Conservation (phyloP, 805 yeast genomes). For the Yamadazyma endophytica region DNA sequence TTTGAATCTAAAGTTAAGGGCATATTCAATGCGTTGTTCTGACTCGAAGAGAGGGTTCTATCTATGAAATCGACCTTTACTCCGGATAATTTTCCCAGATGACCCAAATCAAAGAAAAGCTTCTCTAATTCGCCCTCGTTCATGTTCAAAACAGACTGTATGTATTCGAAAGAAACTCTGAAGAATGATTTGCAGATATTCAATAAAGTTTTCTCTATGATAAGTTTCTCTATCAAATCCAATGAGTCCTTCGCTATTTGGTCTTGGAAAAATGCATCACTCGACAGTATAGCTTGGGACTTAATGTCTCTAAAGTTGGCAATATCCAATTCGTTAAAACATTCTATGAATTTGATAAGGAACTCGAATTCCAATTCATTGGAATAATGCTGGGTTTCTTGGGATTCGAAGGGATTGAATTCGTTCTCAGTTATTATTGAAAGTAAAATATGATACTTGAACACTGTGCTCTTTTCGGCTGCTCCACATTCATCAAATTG, state of each 20-base stretch:
- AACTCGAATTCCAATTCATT: constrained; percentile 24
- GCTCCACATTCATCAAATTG: constrained; percentile 44
- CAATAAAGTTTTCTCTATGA: constrained; percentile 27
- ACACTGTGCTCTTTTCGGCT: constrained; percentile 46
- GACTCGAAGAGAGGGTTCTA: constrained; percentile 7
- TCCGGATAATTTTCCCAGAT: constrained; percentile 23
- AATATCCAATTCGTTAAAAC: constrained; percentile 28
- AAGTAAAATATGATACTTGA: constrained; percentile 59
- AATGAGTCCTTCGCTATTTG: constrained; percentile 25
- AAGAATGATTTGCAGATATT: constrained; percentile 28
- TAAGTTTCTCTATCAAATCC: constrained; percentile 21
- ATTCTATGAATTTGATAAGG: constrained; percentile 23
- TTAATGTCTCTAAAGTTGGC: constrained; percentile 12
- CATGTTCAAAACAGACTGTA: constrained; percentile 17
- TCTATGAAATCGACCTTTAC: constrained; percentile 27
- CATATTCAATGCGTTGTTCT: constrained; percentile 7
- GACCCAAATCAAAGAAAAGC: constrained; percentile 23
- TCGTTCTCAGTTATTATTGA: constrained; percentile 61
- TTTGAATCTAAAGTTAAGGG: constrained; percentile 17
- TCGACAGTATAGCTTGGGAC: constrained; percentile 3
- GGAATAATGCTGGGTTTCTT: constrained; percentile 57
- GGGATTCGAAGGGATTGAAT: constrained; percentile 69
- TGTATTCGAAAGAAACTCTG: constrained; percentile 22
- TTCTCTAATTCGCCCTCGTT: constrained; percentile 21
- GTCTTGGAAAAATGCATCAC: constrained; percentile 26